A percentile compares a stretch with the other conserved stretches of the same genome.
phyloP scores from a whole-genome alignment of 1,284 basidiomycete species.

The Leccinum huronense region DNA sequence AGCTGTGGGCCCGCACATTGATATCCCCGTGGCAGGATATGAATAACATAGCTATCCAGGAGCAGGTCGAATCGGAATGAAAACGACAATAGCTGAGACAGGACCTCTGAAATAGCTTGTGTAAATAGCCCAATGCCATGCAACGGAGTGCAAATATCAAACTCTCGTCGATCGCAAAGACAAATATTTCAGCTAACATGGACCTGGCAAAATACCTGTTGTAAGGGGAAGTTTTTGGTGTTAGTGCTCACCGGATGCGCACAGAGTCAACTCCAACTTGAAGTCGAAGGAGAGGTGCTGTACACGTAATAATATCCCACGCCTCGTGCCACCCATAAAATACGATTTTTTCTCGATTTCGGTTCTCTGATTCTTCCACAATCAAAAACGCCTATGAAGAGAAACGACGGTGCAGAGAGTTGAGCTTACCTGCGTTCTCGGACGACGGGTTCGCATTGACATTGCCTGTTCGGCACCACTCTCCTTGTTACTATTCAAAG shows the following conservation, averaged over 20 bases:
- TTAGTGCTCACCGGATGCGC: no score
- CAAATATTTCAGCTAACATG: no score
- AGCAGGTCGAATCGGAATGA: no score
- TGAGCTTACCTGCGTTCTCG: conserved; percentile 38
- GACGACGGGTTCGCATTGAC: conserved; percentile 39
- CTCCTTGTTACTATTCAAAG: conserved; percentile 49
- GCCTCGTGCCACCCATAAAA: conserved; percentile 6
- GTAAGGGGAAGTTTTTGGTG: not conserved
- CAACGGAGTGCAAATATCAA: no score
- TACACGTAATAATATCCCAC: conserved; percentile 27
- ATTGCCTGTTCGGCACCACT: conserved; percentile 49
- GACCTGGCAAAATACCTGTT: not conserved
- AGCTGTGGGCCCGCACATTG: no score
- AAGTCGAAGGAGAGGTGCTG: no score
- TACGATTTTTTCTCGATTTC: not conserved
- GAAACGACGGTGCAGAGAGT: conserved; percentile 44
- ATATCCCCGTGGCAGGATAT: no score
- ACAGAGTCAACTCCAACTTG: no score
- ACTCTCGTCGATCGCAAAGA: no score
- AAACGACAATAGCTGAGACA: not conserved
- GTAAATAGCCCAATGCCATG: no score
- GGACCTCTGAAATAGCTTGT: no score
- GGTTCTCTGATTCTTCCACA: conserved; percentile 46
- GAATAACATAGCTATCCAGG: no score
- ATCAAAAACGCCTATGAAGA: conserved; percentile 52